Percentiles rank a stretch among this genome's conserved stretches.
These are phyloP conservation scores for Magnaporthiopsis incrustans DNA, from an alignment of 2,329 filamentous ascomycete genomes.

Conservation along the genomic window DNA sequence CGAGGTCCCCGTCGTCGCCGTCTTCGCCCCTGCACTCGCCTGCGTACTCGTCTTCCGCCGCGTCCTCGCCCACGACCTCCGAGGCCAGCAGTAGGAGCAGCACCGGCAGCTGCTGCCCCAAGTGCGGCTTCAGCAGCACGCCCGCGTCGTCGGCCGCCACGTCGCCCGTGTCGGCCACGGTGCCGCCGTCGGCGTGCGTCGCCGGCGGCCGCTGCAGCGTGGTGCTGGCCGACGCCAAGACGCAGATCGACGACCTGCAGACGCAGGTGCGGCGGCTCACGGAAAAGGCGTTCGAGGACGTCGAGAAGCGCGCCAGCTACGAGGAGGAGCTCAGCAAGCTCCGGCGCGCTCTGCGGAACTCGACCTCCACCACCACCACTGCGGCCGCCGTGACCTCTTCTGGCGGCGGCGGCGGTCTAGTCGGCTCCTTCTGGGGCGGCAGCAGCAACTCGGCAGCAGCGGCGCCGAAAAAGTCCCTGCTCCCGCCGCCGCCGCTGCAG, in stretches of 20 bases:
- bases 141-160: conserved; percentile 11
- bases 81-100: conserved; percentile 1
- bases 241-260: conserved; percentile 61
- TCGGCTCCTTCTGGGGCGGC: conserved; percentile 15
- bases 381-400: conserved; percentile 7
- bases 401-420: conserved; percentile 17
- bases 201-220: neutral
- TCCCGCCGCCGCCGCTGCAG: conserved; percentile 14
- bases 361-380: conserved; percentile 9
- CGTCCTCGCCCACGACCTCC: neutral
- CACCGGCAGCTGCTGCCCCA: conserved; percentile 10
- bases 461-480: conserved; percentile 2
- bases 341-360: conserved; percentile 25
- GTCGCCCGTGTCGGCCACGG: neutral
- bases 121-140: conserved; percentile 12
- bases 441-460: conserved; percentile 15
- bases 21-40: neutral
- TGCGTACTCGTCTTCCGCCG: neutral
- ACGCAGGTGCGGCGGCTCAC: conserved; percentile 62
- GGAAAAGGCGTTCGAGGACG: conserved; percentile 58
- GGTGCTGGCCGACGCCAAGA: conserved; percentile 45
- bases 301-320: conserved; percentile 66
- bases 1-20: too few relatives aligned
- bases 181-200: too few relatives aligned
- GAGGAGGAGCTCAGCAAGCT: conserved; percentile 66